These are phyloP conservation scores for Gryganskiella cystojenkinii DNA, from an alignment of 192 early-diverging fungal species.

Conservation along the genomic window DNA sequence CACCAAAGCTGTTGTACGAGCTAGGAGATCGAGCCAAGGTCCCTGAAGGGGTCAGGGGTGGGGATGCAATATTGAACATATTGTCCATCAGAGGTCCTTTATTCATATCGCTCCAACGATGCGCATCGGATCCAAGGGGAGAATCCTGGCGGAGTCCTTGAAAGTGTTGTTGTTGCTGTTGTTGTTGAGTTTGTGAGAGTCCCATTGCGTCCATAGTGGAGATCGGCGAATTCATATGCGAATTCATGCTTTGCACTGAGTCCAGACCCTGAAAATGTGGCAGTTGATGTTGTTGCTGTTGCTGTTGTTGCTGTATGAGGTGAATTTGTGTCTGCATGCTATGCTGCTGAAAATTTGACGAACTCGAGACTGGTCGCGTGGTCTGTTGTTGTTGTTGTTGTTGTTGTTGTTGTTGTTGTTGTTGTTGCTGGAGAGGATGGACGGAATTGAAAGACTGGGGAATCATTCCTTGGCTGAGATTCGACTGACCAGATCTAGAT, in stretches of 20 bases:
- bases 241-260: slow-evolving; percentile 18
- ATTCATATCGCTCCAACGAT: slow-evolving; percentile 28
- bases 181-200: slow-evolving; percentile 19
- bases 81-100: slow-evolving; percentile 26
- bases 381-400: slow-evolving; percentile 17
- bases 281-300: slow-evolving; percentile 24
- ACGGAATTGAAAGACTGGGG: slow-evolving; percentile 26
- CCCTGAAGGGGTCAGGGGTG: slow-evolving; percentile 42
- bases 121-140: slow-evolving; percentile 16
- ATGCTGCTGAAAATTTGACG: slow-evolving; percentile 10
- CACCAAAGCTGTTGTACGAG: slow-evolving; percentile 25
- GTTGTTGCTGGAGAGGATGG: slow-evolving; percentile 44
- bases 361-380: not conserved
- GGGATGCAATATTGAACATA: slow-evolving; percentile 47
- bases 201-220: not conserved
- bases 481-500: slow-evolving; percentile 19
- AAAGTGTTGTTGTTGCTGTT: slow-evolving; percentile 8
- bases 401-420: slow-evolving; percentile 21
- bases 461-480: slow-evolving; percentile 16
- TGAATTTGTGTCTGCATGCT: slow-evolving; percentile 24
- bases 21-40: slow-evolving; percentile 30
- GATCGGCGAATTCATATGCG: slow-evolving; percentile 26
- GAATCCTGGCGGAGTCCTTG: slow-evolving; percentile 30
- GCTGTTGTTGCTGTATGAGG: slow-evolving; percentile 34
- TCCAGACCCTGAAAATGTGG: slow-evolving; percentile 35